Conservation (phyloP, 1,284 basidiomycete species). For the Trichosporon sp. region DNA sequence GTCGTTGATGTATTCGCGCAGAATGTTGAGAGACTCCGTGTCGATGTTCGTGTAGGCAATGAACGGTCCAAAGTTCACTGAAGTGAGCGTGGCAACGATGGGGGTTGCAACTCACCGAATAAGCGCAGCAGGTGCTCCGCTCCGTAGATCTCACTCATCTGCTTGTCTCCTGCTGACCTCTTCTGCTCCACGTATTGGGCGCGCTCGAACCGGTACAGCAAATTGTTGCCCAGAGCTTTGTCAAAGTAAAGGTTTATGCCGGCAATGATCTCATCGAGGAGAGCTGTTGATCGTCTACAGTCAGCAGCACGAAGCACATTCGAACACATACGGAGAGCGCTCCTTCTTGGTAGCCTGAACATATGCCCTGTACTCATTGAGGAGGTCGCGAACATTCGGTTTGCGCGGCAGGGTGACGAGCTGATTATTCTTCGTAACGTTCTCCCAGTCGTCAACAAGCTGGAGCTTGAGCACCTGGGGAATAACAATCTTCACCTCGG, state of each 20-base stretch:
- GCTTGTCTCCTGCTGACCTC: conserved; percentile 65
- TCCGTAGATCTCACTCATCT: conserved; percentile 87
- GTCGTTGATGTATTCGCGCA: conserved; percentile 86
- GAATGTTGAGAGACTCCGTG: conserved; percentile 69
- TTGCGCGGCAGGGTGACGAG: conserved; percentile 77
- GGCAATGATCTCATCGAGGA: conserved; percentile 72
- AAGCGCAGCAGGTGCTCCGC: conserved; percentile 89
- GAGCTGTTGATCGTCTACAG: conserved; percentile 54
- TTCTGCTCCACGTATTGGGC: conserved; percentile 82
- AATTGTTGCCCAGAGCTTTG: conserved; percentile 76
- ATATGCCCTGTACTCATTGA: conserved; percentile 71
- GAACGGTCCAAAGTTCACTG: conserved; percentile 62
- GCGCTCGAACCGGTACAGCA: conserved; percentile 91
- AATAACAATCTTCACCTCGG: conserved; percentile 84
- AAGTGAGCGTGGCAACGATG: not conserved
- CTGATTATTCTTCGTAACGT: conserved; percentile 91
- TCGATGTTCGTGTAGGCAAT: conserved; percentile 89
- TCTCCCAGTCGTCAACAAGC: conserved; percentile 97
- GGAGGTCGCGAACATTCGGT: conserved; percentile 71
- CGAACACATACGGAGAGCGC: conserved; percentile 49
- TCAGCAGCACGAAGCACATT: not conserved
- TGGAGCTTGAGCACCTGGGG: conserved; percentile 84
- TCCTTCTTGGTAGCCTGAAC: conserved; percentile 52
- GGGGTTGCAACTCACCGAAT: conserved; percentile 62
- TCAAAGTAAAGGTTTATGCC: conserved; percentile 95